phyloP scores from a whole-genome alignment of 495 filamentous ascomycete genomes.

The Penicillium lagena region DNA sequence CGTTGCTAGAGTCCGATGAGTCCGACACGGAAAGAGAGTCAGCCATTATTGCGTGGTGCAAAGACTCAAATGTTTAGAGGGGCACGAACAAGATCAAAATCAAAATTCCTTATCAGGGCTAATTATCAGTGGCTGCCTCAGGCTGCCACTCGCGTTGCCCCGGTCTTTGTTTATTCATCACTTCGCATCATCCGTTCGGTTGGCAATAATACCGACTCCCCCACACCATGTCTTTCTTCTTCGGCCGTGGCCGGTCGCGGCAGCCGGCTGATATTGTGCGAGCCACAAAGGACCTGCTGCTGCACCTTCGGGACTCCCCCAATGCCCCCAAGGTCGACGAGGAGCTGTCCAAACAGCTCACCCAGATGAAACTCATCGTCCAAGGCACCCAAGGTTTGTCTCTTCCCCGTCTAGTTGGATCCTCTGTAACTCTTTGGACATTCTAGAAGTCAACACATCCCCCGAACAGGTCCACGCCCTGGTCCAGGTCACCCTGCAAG shows the following conservation, averaged over 20 bases:
- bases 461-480: slow-evolving; percentile 82
- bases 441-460: slow-evolving; percentile 69
- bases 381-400: slow-evolving; percentile 73
- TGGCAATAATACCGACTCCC: not conserved
- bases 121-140: slow-evolving; percentile 8
- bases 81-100: slow-evolving; percentile 6
- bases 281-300: slow-evolving; percentile 50
- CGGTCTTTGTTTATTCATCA: slow-evolving; percentile 34
- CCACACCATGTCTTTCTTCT: slow-evolving; percentile 79
- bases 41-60: slow-evolving; percentile 11
- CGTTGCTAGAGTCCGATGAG: slow-evolving; percentile 46
- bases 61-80: not conserved
- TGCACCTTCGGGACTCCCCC: slow-evolving; percentile 40
- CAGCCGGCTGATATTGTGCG: slow-evolving; percentile 51
- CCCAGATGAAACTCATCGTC: slow-evolving; percentile 76
- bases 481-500: slow-evolving; percentile 71
- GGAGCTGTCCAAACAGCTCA: slow-evolving; percentile 68
- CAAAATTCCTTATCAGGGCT: slow-evolving; percentile 15
- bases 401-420: not conserved
- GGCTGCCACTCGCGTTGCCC: slow-evolving; percentile 24
- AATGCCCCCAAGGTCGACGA: slow-evolving; percentile 52
- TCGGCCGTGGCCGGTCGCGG: slow-evolving; percentile 57
- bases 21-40: slow-evolving; percentile 34
- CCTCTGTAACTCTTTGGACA: too few relatives aligned
- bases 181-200: slow-evolving; percentile 1